Evolutionary conservation across 257 asterid species (phyloP).

Genomic region (Rhazya stricta): DNA sequence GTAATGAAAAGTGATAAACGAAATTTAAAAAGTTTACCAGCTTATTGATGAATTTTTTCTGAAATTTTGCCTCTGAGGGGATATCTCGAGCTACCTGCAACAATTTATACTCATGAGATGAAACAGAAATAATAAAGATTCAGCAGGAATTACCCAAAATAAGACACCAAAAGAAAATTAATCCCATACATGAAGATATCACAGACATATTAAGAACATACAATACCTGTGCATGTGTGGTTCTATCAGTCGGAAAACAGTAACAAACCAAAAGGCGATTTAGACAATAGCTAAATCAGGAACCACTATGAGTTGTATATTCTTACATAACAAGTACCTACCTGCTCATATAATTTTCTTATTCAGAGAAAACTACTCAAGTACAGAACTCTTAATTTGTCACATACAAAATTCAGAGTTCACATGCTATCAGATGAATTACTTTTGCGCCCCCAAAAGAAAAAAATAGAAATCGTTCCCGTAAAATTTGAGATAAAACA

Average conservation of each 20-base stretch:
- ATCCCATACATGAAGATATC: background rate
- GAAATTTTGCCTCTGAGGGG: constrained; percentile 55
- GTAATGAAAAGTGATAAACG: too few species aligned
- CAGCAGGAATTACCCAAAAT: background rate
- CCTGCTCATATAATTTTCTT: background rate
- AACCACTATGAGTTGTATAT: background rate
- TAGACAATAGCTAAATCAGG: background rate
- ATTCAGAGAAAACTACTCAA: background rate
- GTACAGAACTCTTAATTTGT: background rate
- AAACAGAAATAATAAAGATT: too few species aligned
- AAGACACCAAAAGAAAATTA: too few species aligned
- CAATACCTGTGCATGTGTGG: background rate
- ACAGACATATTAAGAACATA: background rate
- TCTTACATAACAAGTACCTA: too few species aligned
- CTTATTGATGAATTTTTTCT: constrained; percentile 68
- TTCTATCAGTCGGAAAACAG: background rate
- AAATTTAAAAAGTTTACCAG: constrained; percentile 41
- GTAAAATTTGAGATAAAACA: background rate
- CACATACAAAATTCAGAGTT: background rate
- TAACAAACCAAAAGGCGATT: background rate
- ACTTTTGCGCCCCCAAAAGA: background rate
- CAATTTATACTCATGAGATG: background rate
- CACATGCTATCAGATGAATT: background rate
- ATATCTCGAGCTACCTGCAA: constrained; percentile 82
- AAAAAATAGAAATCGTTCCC: background rate